These are phyloP conservation scores for Mortierella sp. DNA, from an alignment of 371 early-diverging fungal genomes.

Conservation along the genomic window DNA sequence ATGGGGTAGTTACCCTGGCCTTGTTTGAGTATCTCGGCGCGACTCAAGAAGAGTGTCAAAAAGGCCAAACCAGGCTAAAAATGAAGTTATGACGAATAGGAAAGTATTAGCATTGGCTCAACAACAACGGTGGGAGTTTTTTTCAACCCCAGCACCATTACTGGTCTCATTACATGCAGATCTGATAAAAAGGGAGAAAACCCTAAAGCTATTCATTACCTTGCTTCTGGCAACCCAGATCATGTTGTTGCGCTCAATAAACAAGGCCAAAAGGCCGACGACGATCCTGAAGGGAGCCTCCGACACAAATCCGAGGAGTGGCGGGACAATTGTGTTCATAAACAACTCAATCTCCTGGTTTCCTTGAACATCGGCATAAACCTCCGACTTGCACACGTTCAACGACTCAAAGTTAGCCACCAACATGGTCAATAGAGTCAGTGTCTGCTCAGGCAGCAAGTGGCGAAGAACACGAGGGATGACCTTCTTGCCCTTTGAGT, in stretches of 20 bases:
- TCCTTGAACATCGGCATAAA: slow-evolving; percentile 62
- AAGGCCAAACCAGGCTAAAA: slow-evolving; percentile 84
- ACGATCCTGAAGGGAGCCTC: slow-evolving; percentile 88
- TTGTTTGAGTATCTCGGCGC: slow-evolving; percentile 91
- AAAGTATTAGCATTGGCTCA: background rate
- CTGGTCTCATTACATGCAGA: slow-evolving; percentile 6
- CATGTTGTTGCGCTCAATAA: slow-evolving; percentile 91
- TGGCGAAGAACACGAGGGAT: slow-evolving; percentile 88
- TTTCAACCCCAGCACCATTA: slow-evolving; percentile 2
- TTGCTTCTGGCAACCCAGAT: slow-evolving; percentile 86
- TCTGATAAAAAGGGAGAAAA: background rate
- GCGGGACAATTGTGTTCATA: slow-evolving; percentile 86
- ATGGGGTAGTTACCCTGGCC: slow-evolving; percentile 71
- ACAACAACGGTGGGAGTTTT: background rate
- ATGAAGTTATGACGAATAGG: slow-evolving; percentile 1
- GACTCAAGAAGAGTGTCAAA: slow-evolving; percentile 90
- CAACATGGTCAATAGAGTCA: slow-evolving; percentile 82
- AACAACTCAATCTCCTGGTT: slow-evolving; percentile 86
- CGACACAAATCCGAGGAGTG: slow-evolving; percentile 81
- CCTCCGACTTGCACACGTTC: slow-evolving; percentile 84
- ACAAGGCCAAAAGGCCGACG: slow-evolving; percentile 79
- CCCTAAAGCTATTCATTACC: slow-evolving; percentile 46
- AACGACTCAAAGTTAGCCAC: slow-evolving; percentile 87
- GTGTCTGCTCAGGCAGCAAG: slow-evolving; percentile 80
- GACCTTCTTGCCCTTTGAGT: slow-evolving; percentile 88